These are phyloP conservation scores for Colletotrichum sp. DNA, from an alignment of 2,329 filamentous ascomycete species.

Conservation along the genomic window DNA sequence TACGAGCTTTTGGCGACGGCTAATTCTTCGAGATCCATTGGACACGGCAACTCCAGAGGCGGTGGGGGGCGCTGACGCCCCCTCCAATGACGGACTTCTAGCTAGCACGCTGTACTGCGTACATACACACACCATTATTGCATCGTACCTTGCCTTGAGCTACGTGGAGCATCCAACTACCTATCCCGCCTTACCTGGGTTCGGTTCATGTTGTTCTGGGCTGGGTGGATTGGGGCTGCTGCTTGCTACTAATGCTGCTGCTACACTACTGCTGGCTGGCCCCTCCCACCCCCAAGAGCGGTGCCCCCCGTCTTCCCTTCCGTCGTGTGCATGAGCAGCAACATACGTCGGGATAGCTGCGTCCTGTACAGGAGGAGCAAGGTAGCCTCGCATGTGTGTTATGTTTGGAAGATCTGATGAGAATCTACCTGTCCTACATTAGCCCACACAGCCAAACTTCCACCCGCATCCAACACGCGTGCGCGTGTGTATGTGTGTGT, in stretches of 20 bases:
- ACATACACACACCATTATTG: neutral
- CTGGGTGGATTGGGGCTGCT: neutral
- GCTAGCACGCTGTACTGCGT: neutral
- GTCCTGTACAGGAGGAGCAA: neutral
- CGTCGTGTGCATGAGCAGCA: constrained; percentile 16
- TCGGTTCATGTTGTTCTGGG: neutral
- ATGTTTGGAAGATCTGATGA: constrained; percentile 17
- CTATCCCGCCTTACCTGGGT: neutral
- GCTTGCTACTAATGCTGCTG: neutral
- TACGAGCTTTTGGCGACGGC: neutral
- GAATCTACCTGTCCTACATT: constrained; percentile 17
- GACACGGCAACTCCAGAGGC: neutral
- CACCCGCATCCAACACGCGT: neutral
- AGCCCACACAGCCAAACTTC: neutral
- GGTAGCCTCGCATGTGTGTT: constrained; percentile 12
- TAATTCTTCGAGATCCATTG: neutral
- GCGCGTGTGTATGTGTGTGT: neutral
- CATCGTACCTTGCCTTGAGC: neutral
- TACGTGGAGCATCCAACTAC: neutral
- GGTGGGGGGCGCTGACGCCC: neutral
- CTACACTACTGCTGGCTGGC: neutral
- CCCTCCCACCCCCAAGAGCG: neutral
- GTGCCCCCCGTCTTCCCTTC: constrained; percentile 6
- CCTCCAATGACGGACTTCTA: neutral
- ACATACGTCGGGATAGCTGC: constrained; percentile 14